These are phyloP conservation scores for Lipomyces japonicus DNA, from an alignment of 805 yeast genomes.

Conservation along the genomic window DNA sequence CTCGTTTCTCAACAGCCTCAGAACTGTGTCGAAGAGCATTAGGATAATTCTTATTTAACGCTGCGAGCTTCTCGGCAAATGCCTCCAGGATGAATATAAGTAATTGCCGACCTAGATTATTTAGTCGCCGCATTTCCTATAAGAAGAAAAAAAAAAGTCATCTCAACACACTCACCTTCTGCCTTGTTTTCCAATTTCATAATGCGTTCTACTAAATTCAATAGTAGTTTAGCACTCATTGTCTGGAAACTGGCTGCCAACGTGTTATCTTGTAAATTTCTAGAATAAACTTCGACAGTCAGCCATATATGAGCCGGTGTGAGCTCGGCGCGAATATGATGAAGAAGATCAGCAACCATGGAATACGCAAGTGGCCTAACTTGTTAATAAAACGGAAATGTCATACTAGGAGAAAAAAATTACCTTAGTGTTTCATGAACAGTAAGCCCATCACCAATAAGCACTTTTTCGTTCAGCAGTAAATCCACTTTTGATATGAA, in stretches of 20 bases:
- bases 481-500: constrained; percentile 83
- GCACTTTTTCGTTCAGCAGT: constrained; percentile 77
- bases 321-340: constrained; percentile 80
- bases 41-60: constrained; percentile 67
- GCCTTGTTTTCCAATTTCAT: constrained; percentile 74
- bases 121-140: background rate
- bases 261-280: constrained; percentile 72
- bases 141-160: background rate
- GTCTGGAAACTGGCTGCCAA: constrained; percentile 88
- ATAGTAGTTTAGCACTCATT: constrained; percentile 87
- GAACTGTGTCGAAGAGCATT: constrained; percentile 23
- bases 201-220: constrained; percentile 85
- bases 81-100: constrained; percentile 84
- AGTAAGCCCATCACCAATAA: constrained; percentile 90
- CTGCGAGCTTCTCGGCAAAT: constrained; percentile 73
- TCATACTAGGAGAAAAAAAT: background rate
- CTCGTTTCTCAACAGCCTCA: constrained; percentile 23
- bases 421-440: constrained; percentile 75
- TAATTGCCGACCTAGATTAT: constrained; percentile 59
- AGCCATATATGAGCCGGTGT: constrained; percentile 81
- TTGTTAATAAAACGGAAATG: background rate
- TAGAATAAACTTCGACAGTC: constrained; percentile 78
- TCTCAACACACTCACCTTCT: constrained; percentile 41
- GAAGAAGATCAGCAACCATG: constrained; percentile 92
- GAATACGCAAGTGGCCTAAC: constrained; percentile 81